These are phyloP conservation scores for Sapria himalayana DNA, from an alignment of 345 rosid genomes.

Conservation along the genomic window DNA sequence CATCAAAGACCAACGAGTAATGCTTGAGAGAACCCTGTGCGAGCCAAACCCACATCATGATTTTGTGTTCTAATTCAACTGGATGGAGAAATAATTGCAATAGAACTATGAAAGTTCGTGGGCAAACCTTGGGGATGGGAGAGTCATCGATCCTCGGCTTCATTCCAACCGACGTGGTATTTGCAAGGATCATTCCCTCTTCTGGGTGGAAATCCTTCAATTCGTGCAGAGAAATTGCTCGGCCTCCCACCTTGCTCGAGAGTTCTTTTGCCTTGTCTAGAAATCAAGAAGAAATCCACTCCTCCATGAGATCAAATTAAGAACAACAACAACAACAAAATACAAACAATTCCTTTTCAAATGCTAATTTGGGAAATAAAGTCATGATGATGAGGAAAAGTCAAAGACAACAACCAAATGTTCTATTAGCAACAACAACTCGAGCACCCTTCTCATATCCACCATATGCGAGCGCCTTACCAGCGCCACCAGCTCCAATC, in stretches of 20 bases:
- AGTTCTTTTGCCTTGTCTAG: slow-evolving; percentile 31
- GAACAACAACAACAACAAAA: too few species aligned
- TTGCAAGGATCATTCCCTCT: slow-evolving; percentile 44
- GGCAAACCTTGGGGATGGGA: slow-evolving; percentile 30
- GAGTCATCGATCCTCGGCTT: slow-evolving; percentile 26
- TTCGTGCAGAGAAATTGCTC: slow-evolving; percentile 25
- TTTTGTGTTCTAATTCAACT: too few species aligned
- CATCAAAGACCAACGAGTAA: slow-evolving; percentile 37
- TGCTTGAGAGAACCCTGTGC: slow-evolving; percentile 34
- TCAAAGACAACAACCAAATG: slow-evolving; percentile 20
- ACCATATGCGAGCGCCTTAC: slow-evolving; percentile 47
- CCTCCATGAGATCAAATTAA: too few species aligned
- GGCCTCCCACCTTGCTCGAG: slow-evolving; percentile 31
- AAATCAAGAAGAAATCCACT: slow-evolving; percentile 7
- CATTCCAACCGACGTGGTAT: slow-evolving; percentile 43
- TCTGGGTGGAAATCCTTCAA: slow-evolving; percentile 39
- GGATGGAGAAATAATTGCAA: too few species aligned
- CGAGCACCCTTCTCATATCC: slow-evolving; percentile 40
- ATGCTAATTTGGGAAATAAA: slow-evolving; percentile 1
- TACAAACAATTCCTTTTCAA: too few species aligned
- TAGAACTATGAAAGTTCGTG: background rate
- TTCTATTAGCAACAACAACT: slow-evolving; percentile 36
- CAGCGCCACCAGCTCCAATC: slow-evolving; percentile 56
- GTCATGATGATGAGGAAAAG: background rate
- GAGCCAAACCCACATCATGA: too few species aligned